Evolutionary conservation across 2,329 filamentous ascomycete species (phyloP).

Genomic region (Phoma herbarum): DNA sequence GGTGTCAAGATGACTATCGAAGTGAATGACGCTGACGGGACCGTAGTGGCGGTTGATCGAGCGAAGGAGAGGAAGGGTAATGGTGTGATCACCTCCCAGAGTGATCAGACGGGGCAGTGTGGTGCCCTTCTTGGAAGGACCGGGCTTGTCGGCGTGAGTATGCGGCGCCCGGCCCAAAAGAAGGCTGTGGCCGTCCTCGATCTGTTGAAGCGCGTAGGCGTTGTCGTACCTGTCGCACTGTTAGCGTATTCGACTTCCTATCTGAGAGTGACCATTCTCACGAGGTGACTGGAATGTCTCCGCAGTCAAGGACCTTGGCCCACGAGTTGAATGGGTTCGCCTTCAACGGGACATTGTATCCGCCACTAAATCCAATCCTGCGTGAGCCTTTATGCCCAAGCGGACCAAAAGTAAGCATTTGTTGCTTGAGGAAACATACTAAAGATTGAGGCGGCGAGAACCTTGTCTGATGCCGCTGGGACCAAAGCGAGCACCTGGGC

Average conservation of each 20-base stretch:
- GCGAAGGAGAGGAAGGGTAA: constrained; percentile 64
- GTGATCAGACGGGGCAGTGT: constrained; percentile 85
- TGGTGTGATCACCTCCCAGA: constrained; percentile 70
- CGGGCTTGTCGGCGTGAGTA: constrained; percentile 72
- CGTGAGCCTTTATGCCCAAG: constrained; percentile 56
- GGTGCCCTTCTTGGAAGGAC: constrained; percentile 75
- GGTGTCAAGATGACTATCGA: constrained; percentile 68
- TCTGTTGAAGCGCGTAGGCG: constrained; percentile 80
- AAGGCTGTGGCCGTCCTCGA: constrained; percentile 83
- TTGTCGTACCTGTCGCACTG: constrained; percentile 74
- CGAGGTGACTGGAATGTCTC: constrained; percentile 86
- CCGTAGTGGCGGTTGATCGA: constrained; percentile 72
- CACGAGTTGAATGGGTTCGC: constrained; percentile 85
- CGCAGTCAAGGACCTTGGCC: constrained; percentile 82
- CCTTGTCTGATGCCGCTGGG: constrained; percentile 87
- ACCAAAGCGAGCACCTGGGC: constrained; percentile 83
- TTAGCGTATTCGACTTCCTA: not conserved
- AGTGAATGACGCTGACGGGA: constrained; percentile 71
- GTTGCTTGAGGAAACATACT: constrained; percentile 66
- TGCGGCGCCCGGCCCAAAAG: constrained; percentile 75
- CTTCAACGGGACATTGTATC: constrained; percentile 83
- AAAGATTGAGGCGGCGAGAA: constrained; percentile 84
- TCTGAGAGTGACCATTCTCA: constrained; percentile 54
- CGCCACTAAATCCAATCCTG: constrained; percentile 70
- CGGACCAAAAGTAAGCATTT: constrained; percentile 51